A percentile compares a stretch with the other conserved stretches of the same genome.
phyloP scores from a whole-genome alignment of 208 protist genomes.

The Acanthamoeba rhysodes region DNA sequence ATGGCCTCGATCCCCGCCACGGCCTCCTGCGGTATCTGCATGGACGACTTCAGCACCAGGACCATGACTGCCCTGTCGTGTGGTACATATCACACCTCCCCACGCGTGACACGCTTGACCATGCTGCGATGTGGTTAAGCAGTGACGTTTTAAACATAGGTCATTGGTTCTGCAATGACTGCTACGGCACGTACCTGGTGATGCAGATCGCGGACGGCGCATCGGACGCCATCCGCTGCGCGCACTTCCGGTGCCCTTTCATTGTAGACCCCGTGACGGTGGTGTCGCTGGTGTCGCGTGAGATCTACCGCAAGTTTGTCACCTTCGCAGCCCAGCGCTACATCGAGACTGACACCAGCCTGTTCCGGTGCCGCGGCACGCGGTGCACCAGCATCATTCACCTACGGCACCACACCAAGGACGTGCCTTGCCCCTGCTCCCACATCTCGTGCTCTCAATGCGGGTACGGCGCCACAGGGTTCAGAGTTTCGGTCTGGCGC shows the following conservation, averaged over 20 bases:
- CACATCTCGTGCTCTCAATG: not conserved
- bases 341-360: not conserved
- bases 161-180: conserved; percentile 54
- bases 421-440: not conserved
- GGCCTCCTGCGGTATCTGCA: conserved; percentile 15
- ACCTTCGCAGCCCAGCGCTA: conserved; percentile 26
- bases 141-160: no score
- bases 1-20: not conserved
- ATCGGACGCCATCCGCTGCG: conserved; percentile 20
- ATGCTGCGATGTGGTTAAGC: no score
- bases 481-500: not conserved
- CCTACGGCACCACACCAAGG: not conserved
- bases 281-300: conserved; percentile 22
- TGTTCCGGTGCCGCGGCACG: conserved; percentile 1
- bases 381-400: not conserved
- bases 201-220: conserved; percentile 40
- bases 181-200: conserved; percentile 9
- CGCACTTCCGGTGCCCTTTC: not conserved
- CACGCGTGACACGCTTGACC: not conserved
- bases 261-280: conserved; percentile 7
- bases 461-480: not conserved
- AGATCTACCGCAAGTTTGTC: conserved; percentile 43
- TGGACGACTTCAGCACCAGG: conserved; percentile 6
- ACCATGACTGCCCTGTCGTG: not conserved
- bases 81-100: not conserved